Conservation (phyloP, 192 early-diverging fungal genomes). For the Diversispora eburnea region DNA sequence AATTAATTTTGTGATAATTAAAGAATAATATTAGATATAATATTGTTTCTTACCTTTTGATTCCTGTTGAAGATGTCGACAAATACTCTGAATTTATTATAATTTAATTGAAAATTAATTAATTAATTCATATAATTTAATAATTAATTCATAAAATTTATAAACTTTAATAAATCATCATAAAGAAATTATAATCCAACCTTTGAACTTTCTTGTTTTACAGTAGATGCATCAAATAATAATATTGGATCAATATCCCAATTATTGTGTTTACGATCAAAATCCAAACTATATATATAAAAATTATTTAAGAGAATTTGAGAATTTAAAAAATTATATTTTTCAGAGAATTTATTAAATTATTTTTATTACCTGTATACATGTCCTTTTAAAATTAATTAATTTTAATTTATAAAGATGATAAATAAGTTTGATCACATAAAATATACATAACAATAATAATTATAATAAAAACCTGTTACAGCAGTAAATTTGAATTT, state of each 20-base stretch:
- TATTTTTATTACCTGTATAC: neutral
- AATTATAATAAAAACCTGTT: slow-evolving; percentile 22
- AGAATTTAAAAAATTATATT: neutral
- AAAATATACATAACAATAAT: neutral
- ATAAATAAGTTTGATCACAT: neutral
- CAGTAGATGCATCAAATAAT: slow-evolving; percentile 43
- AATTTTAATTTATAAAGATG: neutral
- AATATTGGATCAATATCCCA: slow-evolving; percentile 47
- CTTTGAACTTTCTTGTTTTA: slow-evolving; percentile 38
- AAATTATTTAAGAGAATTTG: too few species aligned
- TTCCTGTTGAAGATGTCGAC: slow-evolving; percentile 39
- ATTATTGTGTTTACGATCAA: slow-evolving; percentile 39
- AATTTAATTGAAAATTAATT: neutral
- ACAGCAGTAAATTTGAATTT: slow-evolving; percentile 40
- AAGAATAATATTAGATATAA: neutral
- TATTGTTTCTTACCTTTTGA: slow-evolving; percentile 35
- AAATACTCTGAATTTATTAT: neutral
- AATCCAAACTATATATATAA: slow-evolving; percentile 43
- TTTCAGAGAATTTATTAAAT: neutral
- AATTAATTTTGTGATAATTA: neutral
- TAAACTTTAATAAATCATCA: neutral
- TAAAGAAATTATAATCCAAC: slow-evolving; percentile 6
- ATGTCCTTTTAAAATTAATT: neutral
- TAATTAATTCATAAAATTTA: neutral
- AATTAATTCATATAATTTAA: neutral